phyloP scores from a whole-genome alignment of 2,329 filamentous ascomycete species.

The Hypocreales sp. region DNA sequence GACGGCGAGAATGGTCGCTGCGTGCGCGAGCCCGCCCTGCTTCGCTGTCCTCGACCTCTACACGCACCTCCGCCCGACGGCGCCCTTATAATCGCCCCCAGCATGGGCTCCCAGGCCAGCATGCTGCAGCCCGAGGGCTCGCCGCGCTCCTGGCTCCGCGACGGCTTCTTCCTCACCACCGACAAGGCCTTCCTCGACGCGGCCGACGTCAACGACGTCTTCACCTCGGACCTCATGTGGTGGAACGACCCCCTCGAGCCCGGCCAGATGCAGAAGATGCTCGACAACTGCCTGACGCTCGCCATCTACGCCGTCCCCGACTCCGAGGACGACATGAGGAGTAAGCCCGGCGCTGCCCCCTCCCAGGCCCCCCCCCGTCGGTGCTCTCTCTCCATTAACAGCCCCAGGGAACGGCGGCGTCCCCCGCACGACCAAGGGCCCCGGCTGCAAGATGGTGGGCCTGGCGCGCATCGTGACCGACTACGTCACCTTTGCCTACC shows the following conservation, averaged over 20 bases:
- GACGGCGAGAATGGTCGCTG: constrained; percentile 6
- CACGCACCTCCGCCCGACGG: constrained; percentile 2
- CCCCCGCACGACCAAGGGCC: constrained; percentile 12
- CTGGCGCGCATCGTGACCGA: constrained; percentile 50
- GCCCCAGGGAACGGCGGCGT: constrained; percentile 16
- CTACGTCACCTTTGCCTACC: constrained; percentile 50
- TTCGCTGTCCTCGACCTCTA: constrained; percentile 2
- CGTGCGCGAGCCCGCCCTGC: constrained; percentile 1
- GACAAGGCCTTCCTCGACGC: constrained; percentile 39
- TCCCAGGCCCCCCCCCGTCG: not conserved
- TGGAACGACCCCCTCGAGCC: constrained; percentile 41
- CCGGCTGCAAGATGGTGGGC: constrained; percentile 20
- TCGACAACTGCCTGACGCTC: constrained; percentile 44
- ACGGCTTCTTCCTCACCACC: constrained; percentile 45
- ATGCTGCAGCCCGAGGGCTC: constrained; percentile 13
- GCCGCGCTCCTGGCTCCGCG: constrained; percentile 30
- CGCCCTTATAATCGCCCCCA: constrained; percentile 2
- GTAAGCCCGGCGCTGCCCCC: constrained; percentile 11
- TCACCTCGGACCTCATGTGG: constrained; percentile 41
- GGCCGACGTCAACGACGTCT: constrained; percentile 36
- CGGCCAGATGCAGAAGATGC: constrained; percentile 29
- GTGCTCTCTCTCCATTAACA: not conserved
- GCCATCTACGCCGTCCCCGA: constrained; percentile 35
- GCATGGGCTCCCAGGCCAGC: constrained; percentile 7
- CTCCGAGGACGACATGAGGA: constrained; percentile 21